Percentiles rank a stretch among this genome's conserved stretches.
Conservation (phyloP, 805 yeast species). For the Yamadazyma ubonensis region DNA sequence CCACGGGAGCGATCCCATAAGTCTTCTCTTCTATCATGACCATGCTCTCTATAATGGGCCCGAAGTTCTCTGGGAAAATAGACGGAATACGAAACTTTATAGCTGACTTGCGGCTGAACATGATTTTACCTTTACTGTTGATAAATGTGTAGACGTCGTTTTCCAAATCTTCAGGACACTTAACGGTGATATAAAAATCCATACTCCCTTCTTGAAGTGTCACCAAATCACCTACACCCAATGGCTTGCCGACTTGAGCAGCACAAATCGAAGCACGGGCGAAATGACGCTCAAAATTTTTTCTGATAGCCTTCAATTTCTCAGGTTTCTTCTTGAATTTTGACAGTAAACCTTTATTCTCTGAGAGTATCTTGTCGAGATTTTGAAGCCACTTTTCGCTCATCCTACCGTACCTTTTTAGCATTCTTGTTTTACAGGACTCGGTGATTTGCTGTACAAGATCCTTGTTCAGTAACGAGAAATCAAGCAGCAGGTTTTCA, state of each 20-base stretch:
- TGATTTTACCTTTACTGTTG: conserved; percentile 55
- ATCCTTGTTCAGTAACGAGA: conserved; percentile 19
- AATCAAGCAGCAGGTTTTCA: conserved; percentile 22
- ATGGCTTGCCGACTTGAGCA: conserved; percentile 15
- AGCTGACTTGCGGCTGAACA: conserved; percentile 44
- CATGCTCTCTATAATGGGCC: conserved; percentile 19
- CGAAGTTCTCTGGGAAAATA: conserved; percentile 38
- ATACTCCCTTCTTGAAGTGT: conserved; percentile 46
- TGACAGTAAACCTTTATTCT: conserved; percentile 21
- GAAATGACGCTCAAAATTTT: conserved; percentile 11
- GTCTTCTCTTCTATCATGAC: conserved; percentile 32
- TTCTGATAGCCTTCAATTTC: background rate
- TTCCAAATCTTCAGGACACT: conserved; percentile 46
- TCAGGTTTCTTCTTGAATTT: conserved; percentile 4
- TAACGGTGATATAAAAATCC: conserved; percentile 54
- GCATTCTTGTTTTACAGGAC: conserved; percentile 20
- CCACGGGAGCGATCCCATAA: conserved; percentile 37
- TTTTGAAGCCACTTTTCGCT: conserved; percentile 22
- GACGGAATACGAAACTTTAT: conserved; percentile 56
- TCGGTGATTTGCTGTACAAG: conserved; percentile 19
- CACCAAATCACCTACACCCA: conserved; percentile 64
- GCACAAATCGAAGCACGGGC: conserved; percentile 19
- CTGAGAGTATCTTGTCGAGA: conserved; percentile 5
- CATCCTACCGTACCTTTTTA: conserved; percentile 18
- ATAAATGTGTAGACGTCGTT: conserved; percentile 60